Evolutionary conservation across 768 basidiomycete species (phyloP).

Genomic region (Pleurotus eryngii): DNA sequence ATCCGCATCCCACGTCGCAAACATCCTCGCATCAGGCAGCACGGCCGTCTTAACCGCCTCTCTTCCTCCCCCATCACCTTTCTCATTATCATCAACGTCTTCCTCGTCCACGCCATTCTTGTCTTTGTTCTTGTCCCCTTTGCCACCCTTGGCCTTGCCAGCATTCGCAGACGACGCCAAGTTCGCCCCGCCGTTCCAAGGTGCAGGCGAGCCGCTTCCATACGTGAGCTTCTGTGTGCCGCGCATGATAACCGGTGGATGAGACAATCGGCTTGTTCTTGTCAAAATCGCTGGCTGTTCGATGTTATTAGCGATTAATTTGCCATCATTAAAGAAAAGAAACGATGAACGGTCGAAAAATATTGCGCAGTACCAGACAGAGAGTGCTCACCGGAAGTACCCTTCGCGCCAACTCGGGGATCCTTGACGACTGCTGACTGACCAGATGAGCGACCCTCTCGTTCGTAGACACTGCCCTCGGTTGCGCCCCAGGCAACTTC

Average conservation of each 20-base stretch:
- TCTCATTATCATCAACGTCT: too few species aligned
- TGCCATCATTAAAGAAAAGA: too few species aligned
- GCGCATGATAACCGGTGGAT: slow-evolving; percentile 63
- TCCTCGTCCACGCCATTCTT: slow-evolving; percentile 16
- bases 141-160: too few species aligned
- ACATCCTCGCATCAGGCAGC: slow-evolving; percentile 51
- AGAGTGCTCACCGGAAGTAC: slow-evolving; percentile 60
- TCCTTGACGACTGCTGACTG: slow-evolving; percentile 58
- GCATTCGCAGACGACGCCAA: too few species aligned
- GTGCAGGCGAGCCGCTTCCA: slow-evolving; percentile 45
- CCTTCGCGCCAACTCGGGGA: slow-evolving; percentile 64
- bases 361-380: background rate
- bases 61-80: too few species aligned
- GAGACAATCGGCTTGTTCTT: slow-evolving; percentile 60
- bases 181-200: slow-evolving; percentile 39
- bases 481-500: slow-evolving; percentile 48
- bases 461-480: slow-evolving; percentile 38
- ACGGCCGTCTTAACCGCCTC: slow-evolving; percentile 20
- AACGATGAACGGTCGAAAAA: too few species aligned
- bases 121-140: slow-evolving; percentile 8
- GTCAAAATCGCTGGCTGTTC: slow-evolving; percentile 49
- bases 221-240: slow-evolving; percentile 45
- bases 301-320: background rate
- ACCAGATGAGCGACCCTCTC: slow-evolving; percentile 62
- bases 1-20: slow-evolving; percentile 58